Percentiles rank a stretch among this genome's conserved stretches.
Conservation (phyloP, 495 filamentous ascomycete species). For the Lophiostoma macrostomum region DNA sequence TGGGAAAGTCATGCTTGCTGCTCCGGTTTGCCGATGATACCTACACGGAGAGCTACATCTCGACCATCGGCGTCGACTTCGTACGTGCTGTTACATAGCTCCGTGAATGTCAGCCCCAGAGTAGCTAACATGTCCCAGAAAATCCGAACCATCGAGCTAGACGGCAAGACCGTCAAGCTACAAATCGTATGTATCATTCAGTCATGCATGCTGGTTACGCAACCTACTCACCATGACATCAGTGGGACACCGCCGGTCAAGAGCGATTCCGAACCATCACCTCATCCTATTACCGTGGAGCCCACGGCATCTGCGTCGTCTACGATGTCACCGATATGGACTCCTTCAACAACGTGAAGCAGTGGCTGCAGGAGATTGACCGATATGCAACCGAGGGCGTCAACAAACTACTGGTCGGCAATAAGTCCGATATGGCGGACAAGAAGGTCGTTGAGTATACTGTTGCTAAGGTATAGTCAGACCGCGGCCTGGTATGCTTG, state of each 20-base stretch:
- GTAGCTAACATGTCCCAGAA: constrained; percentile 58
- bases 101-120: not conserved
- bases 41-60: constrained; percentile 99
- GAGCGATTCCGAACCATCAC: constrained; percentile 99
- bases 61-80: constrained; percentile 98
- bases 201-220: not conserved
- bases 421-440: constrained; percentile 99
- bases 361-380: constrained; percentile 99
- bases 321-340: constrained; percentile 99
- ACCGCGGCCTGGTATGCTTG: not conserved
- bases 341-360: constrained; percentile 99
- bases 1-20: constrained; percentile 98
- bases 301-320: constrained; percentile 98
- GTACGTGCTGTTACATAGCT: constrained; percentile 53
- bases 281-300: constrained; percentile 97
- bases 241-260: constrained; percentile 99
- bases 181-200: constrained; percentile 74
- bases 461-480: constrained; percentile 81
- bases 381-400: constrained; percentile 98
- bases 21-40: constrained; percentile 98
- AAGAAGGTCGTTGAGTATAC: constrained; percentile 99
- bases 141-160: constrained; percentile 99
- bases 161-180: constrained; percentile 99
- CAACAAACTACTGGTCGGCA: constrained; percentile 97
- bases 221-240: constrained; percentile 5